Base-by-base conservation (phyloP, 2,329 filamentous ascomycete genomes). In the Periconia macrospinosa region DNA sequence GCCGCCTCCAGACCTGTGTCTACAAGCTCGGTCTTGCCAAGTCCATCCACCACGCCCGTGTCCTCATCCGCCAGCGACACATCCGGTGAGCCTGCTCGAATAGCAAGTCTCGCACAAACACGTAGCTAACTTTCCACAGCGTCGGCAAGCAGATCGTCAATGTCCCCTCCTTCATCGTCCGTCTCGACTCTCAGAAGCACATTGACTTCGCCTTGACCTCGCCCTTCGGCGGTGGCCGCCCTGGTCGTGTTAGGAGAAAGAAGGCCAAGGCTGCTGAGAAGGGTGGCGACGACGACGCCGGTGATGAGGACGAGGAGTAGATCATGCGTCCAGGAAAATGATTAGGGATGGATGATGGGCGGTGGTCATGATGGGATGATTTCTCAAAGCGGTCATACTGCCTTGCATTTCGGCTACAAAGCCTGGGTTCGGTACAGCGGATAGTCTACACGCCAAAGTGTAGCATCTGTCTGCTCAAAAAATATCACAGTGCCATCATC, bases 91-190 rank as follows among this genome's bases (percentile, higher is more conserved):
- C 60, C 48, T 27, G 18, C 41, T 20, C 33, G 18, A 17, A 3
- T 10, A 15, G 18, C 17, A 3, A 15, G 1, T 11, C 15, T n/a
- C 46, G 49, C 42, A 30, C 48, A 41, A 20, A 17, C 14, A 48
- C 66, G 56, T 52, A 44, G 20, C n/a, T 40, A 44, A 53, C 17
- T 35, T 15, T 20, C 18, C 15, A 47, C 65, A 84, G 92, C 77
- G 94, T 99, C 78, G 94, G 94, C 83, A 99, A 99, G 91, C 94
- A 99, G 86, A 97, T 99, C 78, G 94, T 99, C 86, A 99, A 99
- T 83, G 94, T 99, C 58, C 94, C 94, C 66, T 97, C 93, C 52
- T 99, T 96, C 89, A 89, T 99, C 78, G 94, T 99, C 81, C 94
- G 94, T 83, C 91, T 99, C 76, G 94, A 99, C 86, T 97, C 92